Evolutionary conservation across 495 filamentous ascomycete species (phyloP), one percentile per base, ranked within the genome.

Genomic region (Tetracladium marchalianum): DNA sequence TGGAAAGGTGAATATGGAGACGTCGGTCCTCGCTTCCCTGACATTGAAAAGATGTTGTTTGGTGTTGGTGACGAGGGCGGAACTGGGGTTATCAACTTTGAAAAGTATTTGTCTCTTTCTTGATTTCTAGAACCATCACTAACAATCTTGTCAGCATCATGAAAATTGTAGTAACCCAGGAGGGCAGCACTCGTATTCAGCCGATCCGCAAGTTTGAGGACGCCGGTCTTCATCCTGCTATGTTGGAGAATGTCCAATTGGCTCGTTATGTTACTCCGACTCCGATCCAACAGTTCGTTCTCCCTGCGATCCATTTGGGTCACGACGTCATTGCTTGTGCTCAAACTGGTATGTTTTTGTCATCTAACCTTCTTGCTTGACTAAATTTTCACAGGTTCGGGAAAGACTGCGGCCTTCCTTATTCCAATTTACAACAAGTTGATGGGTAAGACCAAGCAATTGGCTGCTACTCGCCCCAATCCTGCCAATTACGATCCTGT

Each of bases 321-420:
- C 70, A 81, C 50, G 92, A 98, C 58, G 59, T 97, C 37, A 82
- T 97, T 46, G 90, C 77, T 1, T 79, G 88, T 54, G 87, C 92
- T 5, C 90, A 96, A 61, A 98, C 92, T 35, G 92, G 90, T 95
- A 66, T 62, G 78, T 68, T 5, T 36, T 31, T 31, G 12, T 11
- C 38, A 15, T 27, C 22, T 7, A 27, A 7, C 22, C 3, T 37
- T n/a, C 10, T 11, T 35, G 16, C 43, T 58, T 36, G 51, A 27
- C 38, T 16, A 1, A 35, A n/a, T 27, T 31, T 46, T 24, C 12
- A 15, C 45, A 97, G 90, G 92, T 17, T 95, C 90, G 34, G 92
- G 92, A 45, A 98, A 98, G 68, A 98, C 92, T 1, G 92, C 82
- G 0, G 89, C 92, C 0, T 98, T 89, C 56, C 62, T 98, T 2